A percentile compares a stretch with the other conserved stretches of the same genome.
phyloP scores from a whole-genome alignment of 176 grass and related monocot species.

The Ananas comosus region DNA sequence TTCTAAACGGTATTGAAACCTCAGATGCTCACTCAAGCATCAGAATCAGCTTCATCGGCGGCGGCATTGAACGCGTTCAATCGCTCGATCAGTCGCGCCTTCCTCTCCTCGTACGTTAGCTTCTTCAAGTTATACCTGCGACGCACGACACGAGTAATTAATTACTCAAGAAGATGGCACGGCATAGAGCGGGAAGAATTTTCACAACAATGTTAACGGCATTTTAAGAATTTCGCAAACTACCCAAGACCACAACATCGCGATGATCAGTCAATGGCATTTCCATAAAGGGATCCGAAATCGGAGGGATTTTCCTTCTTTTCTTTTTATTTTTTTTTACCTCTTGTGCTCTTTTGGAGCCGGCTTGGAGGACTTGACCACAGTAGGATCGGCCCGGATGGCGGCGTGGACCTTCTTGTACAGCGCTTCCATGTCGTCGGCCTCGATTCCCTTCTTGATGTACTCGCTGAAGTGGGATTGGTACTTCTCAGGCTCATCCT shows the following conservation, averaged over 20 bases:
- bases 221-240: not conserved
- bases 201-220: not conserved
- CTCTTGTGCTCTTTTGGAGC: conserved; percentile 65
- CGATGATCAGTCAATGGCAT: not conserved
- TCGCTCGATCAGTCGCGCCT: conserved; percentile 48
- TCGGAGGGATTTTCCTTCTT: not conserved
- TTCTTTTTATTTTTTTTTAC: conserved; percentile 8
- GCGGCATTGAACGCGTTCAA: conserved; percentile 45
- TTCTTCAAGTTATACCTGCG: conserved; percentile 75
- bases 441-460: conserved; percentile 50
- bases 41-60: too few species aligned
- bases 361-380: conserved; percentile 37
- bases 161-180: too few species aligned
- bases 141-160: too few species aligned
- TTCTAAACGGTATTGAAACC: too few species aligned
- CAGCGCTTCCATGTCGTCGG: conserved; percentile 58
- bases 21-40: too few species aligned
- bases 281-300: not conserved
- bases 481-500: conserved; percentile 79
- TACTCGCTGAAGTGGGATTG: conserved; percentile 75
- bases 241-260: too few species aligned
- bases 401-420: conserved; percentile 93
- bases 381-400: conserved; percentile 47
- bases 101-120: conserved; percentile 84
- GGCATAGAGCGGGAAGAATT: too few species aligned